Base-by-base conservation (phyloP, 2,329 filamentous ascomycete species). In the Beauveria asiatica region DNA sequence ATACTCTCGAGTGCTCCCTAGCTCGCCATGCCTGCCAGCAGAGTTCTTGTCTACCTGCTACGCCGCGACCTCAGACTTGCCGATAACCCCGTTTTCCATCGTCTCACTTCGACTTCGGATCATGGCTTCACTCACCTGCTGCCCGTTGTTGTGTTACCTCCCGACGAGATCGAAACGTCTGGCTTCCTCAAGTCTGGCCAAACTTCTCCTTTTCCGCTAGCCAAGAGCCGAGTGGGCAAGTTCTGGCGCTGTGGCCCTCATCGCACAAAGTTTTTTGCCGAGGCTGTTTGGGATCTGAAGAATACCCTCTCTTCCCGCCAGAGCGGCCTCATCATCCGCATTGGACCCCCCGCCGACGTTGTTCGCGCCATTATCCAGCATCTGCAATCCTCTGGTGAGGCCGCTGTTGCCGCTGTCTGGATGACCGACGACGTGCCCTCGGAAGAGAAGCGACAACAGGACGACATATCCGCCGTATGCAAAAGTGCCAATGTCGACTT, bases 161-260 rank as follows among this genome's bases (percentile, higher is more conserved):
- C 87, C 3, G 78, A 88, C 56, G 88, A 93, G 66, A 75, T 92
- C 23, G 89, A 93, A 68, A 77, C 89, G 1, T 88, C 86, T 0
- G 90, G 90, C 1, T 89, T 93, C 66, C 73, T 92, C n/a, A 72
- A 74, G 16, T 70, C 79, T 50, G 74, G 77, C 11, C 66, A 73
- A 53, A 73, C 76, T 53, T 88, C 80, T 7, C 89, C 89, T 0
- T 92, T 88, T 63, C 85, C 85, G 0, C 82, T 85, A 67, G 87
- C 89, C 3, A 78, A 81, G 61, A 89, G 87, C 65, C 70, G 77
- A n/a, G 74, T 88, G 3, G 87, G 80, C 13, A 76, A 78, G 1
- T 89, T 89, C 68, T 91, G 87, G 86, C 78, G 89, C 68, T 91
- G 87, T 66, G 89, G 89, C 2, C 84, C 83, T 5, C 83, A 89